Percentiles rank a stretch among this genome's conserved stretches.
Evolutionary conservation across 441 rosid species (phyloP).

Genomic region (Populus hybrid): DNA sequence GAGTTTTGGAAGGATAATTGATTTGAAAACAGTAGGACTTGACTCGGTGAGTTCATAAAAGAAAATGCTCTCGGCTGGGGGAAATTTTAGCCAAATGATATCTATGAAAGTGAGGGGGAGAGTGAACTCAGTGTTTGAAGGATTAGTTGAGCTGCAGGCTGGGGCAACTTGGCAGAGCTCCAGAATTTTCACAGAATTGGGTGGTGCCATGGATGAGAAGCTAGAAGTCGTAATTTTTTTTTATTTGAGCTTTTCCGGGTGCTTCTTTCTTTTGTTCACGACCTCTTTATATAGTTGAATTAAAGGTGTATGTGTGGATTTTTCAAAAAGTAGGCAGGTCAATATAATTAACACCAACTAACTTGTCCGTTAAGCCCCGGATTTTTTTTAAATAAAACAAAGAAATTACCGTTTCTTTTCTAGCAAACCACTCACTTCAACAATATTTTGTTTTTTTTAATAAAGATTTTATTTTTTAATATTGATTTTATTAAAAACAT

Average conservation of each 20-base stretch:
- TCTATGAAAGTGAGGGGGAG: not conserved
- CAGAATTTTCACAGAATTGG: not conserved
- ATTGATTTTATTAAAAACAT: no score
- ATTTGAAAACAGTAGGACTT: not conserved
- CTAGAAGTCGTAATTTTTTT: not conserved
- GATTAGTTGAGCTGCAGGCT: not conserved
- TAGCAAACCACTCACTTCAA: no score
- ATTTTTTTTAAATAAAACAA: no score
- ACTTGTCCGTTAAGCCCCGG: no score
- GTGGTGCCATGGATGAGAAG: not conserved
- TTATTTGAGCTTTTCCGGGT: not conserved
- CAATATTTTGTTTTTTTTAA: no score
- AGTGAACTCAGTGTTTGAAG: not conserved
- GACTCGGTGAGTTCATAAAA: not conserved
- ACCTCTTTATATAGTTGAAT: not conserved
- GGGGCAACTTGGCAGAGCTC: not conserved
- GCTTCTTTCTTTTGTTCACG: not conserved
- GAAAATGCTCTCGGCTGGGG: not conserved
- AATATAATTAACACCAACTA: no score
- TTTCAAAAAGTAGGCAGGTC: no score
- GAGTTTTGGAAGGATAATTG: not conserved
- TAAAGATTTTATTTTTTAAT: no score
- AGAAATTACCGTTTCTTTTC: no score
- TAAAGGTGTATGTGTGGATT: not conserved
- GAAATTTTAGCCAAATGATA: not conserved